A percentile compares a stretch with the other conserved stretches of the same genome.
Conservation (phyloP, 495 filamentous ascomycete species). For the Penicillium robsamsonii region DNA sequence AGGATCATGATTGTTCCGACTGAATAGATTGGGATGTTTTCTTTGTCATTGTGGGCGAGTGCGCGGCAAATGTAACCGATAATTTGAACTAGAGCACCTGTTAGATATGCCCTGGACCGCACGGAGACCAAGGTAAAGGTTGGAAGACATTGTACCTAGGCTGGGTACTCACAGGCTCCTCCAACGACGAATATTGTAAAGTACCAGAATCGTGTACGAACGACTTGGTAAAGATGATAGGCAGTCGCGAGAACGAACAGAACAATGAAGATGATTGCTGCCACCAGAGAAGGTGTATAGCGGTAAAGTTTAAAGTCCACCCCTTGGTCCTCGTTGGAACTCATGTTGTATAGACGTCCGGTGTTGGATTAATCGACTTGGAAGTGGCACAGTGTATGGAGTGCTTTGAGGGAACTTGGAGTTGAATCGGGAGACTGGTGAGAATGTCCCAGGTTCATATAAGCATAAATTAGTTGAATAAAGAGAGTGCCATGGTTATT, state of each 20-base stretch:
- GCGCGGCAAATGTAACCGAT: constrained; percentile 53
- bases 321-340: background rate
- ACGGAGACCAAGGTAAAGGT: no score
- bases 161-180: constrained; percentile 47
- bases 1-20: constrained; percentile 32
- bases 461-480: no score
- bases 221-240: constrained; percentile 25
- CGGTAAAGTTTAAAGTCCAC: constrained; percentile 11
- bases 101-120: background rate
- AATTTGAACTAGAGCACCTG: constrained; percentile 42
- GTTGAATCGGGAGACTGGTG: background rate
- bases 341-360: background rate
- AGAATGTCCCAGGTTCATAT: no score
- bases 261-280: constrained; percentile 8
- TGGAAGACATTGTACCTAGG: background rate
- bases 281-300: constrained; percentile 11
- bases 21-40: constrained; percentile 22
- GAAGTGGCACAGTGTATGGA: no score
- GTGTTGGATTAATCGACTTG: background rate
- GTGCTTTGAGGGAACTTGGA: background rate
- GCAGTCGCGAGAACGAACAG: constrained; percentile 23
- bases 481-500: no score
- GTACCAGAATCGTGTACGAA: constrained; percentile 55
- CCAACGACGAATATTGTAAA: constrained; percentile 60
- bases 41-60: constrained; percentile 21